A percentile compares a stretch with the other conserved stretches of the same genome.
Conservation (phyloP, 208 protist species). For the Wallacemonas sp. region DNA sequence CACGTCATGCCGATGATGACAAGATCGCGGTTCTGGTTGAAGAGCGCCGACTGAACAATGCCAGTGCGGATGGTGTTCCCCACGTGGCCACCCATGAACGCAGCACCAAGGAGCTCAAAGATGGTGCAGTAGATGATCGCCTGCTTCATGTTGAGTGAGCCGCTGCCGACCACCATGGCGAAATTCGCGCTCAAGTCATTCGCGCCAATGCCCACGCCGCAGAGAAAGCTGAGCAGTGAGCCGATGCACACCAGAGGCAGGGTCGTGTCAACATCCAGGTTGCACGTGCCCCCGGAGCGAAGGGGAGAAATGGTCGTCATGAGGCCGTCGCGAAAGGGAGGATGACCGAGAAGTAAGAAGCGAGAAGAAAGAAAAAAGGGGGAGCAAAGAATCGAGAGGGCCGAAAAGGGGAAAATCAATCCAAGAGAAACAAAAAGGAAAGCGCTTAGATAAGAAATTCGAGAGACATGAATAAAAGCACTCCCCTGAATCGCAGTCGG, state of each 20-base stretch:
- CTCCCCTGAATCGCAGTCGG: too few species aligned
- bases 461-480: not conserved
- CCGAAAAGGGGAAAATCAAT: too few species aligned
- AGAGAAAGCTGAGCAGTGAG: slow-evolving; percentile 79
- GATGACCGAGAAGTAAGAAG: slow-evolving; percentile 12
- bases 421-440: slow-evolving; percentile 15
- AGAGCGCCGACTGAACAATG: slow-evolving; percentile 72
- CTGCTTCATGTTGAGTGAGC: slow-evolving; percentile 77
- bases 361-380: slow-evolving; percentile 2
- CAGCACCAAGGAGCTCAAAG: slow-evolving; percentile 80
- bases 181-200: slow-evolving; percentile 88
- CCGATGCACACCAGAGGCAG: slow-evolving; percentile 79
- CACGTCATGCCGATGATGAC: slow-evolving; percentile 82
- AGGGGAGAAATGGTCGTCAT: slow-evolving; percentile 20
- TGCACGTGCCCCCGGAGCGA: slow-evolving; percentile 34
- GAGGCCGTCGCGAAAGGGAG: too few species aligned
- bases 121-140: slow-evolving; percentile 83
- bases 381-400: too few species aligned
- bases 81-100: slow-evolving; percentile 85
- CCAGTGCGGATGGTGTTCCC: slow-evolving; percentile 74
- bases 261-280: slow-evolving; percentile 57
- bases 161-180: slow-evolving; percentile 85
- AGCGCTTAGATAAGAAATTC: slow-evolving; percentile 5
- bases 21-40: slow-evolving; percentile 57
- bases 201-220: slow-evolving; percentile 81